Base-by-base conservation (phyloP, 768 basidiomycete species). In the Dictyophora rubrovolvata region DNA sequence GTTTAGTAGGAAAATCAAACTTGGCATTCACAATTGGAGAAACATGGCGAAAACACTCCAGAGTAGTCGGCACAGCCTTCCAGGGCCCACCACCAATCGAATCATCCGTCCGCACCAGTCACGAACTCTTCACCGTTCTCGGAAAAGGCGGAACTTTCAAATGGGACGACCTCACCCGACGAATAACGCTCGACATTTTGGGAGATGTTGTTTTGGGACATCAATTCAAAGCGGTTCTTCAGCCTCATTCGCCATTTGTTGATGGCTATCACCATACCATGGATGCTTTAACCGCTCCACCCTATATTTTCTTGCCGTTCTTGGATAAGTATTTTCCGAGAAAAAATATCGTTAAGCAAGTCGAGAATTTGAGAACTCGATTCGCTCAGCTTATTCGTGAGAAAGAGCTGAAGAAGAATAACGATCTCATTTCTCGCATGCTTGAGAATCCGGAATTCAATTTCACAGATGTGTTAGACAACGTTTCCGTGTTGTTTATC, bases 11-110 rank as follows among this genome's bases (percentile, higher is more conserved):
- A 16, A 59, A 63, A 46, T 63, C 72, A 17, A 75, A 74, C 47
- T 67, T 75, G 28, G 65, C 75, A 59, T 67, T 74, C 59, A 68
- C 72, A 48, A 74, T 74, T 59, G 73, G 74, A 14, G 71, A 70
- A 48, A 66, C 62, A 56, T 75, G 73, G 73, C 70, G 70, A 60
- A 63, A 69, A 18, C 74, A 75, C 37, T 72, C 72, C 11, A 60
- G 63, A 4, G 64, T 70, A n/a, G 68, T 74, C 21, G 72, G 68
- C 53, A 65, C 68, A 10, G 73, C 73, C 1, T 67, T 75, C 36
- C 65, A 67, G 55, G 65, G 67, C 16, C 67, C 70, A 42, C 65
- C 72, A 14, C 74, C 74, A 16, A 62, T 75, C 21, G 66, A 72
- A 50, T 61, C 65, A 17, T 74, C 74, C 55, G 66, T 69, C 11